Base-by-base conservation (phyloP, 768 basidiomycete genomes). In the Termitomyces sp. region DNA sequence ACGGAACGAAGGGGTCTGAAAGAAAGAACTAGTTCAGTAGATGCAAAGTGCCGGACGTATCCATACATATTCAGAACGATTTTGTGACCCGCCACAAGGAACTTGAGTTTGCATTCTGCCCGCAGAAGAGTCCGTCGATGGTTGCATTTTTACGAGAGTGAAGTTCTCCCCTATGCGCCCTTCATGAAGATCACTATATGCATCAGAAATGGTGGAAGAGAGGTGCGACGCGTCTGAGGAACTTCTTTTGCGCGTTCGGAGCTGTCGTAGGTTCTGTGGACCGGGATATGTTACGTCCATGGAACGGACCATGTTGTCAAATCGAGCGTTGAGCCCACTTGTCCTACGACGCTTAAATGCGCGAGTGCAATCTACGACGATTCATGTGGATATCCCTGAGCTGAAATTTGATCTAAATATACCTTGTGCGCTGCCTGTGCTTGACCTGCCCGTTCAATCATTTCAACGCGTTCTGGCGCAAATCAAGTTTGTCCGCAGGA, bases 301-400 rank as follows among this genome's bases (percentile, higher is more conserved):
- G 3, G 79, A 75, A 52, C 82, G 76, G 32, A 89, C 70, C 88
- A 90, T 90, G 45, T 75, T 75, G 67, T 90, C 87, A 62, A 83
- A 87, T 40, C 80, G 79, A 35, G 76, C 67, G 62, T 89, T 90
- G 50, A 85, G 69, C 8, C 78, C 78, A 38, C 63, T 68, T n/a
- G 70, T 71, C 62, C 73, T 81, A 26, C 75, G 76, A 20, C 83
- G 79, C 61, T 84, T 88, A n/a, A 65, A 65, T 62, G 44, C 16
- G 20, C 36, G 58, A 8, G 35, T 52, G 32, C 33, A 5, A 48
- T 61, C 57, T 61, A 36, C 49, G 2, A 13, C 22, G 5, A 46
- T 30, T 22, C 7, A 22, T 18, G 26, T n/a, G 2, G 3, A 32
- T 2, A 22, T 33, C n/a, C 16, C 16, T 24, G 18, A 36, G 33